Conservation (phyloP, 2,329 filamentous ascomycete genomes). For the Penicillium freii region DNA sequence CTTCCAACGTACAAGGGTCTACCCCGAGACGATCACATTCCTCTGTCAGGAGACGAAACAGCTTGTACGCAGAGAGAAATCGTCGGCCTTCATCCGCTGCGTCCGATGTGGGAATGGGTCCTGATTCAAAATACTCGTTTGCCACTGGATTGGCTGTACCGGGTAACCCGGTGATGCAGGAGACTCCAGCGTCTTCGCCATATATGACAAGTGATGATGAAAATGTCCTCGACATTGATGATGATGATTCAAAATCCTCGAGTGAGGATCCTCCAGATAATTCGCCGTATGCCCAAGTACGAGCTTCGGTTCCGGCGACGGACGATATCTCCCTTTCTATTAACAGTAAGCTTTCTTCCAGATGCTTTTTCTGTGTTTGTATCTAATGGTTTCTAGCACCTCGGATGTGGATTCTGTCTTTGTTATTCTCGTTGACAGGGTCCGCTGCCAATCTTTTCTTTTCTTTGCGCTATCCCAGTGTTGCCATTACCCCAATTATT, state of each 20-base stretch:
- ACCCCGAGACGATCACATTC: slow-evolving; percentile 17
- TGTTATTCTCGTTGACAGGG: slow-evolving; percentile 75
- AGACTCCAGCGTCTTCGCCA: slow-evolving; percentile 24
- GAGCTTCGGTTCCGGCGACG: slow-evolving; percentile 72
- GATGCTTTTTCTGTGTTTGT: neutral
- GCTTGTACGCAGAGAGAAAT: slow-evolving; percentile 13
- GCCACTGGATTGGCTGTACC: slow-evolving; percentile 28
- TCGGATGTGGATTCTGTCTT: slow-evolving; percentile 81
- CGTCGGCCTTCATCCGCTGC: slow-evolving; percentile 30
- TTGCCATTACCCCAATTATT: slow-evolving; percentile 85
- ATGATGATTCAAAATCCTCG: slow-evolving; percentile 30
- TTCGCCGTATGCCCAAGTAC: slow-evolving; percentile 66
- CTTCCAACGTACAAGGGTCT: slow-evolving; percentile 12
- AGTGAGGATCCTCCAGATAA: slow-evolving; percentile 39
- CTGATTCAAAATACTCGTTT: slow-evolving; percentile 35
- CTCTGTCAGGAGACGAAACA: slow-evolving; percentile 17
- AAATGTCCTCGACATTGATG: slow-evolving; percentile 28
- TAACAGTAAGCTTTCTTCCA: slow-evolving; percentile 51
- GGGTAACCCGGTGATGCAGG: slow-evolving; percentile 25
- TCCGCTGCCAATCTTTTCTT: slow-evolving; percentile 68
- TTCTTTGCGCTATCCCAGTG: slow-evolving; percentile 83
- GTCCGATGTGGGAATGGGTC: slow-evolving; percentile 33
- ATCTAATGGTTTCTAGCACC: slow-evolving; percentile 49
- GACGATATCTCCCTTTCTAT: slow-evolving; percentile 78
- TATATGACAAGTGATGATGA: slow-evolving; percentile 24